phyloP scores from a whole-genome alignment of 2,329 filamentous ascomycete genomes.

The Ceratocystis lukuohia region DNA sequence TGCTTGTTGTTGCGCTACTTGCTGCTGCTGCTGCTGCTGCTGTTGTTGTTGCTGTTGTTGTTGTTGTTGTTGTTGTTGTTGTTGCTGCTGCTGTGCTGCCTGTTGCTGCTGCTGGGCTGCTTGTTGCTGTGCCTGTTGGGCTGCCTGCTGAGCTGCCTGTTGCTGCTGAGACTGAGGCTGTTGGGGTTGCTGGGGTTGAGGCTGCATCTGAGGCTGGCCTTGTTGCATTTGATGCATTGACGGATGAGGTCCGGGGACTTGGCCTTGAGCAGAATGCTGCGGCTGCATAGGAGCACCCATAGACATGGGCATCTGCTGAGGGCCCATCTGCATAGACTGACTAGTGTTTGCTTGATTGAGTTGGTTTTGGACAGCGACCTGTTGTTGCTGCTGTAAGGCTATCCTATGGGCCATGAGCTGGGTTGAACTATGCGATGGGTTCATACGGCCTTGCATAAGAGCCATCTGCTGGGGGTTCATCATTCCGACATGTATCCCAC shows the following conservation, averaged over 20 bases:
- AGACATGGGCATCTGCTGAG: conserved; percentile 26
- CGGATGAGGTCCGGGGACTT: conserved; percentile 27
- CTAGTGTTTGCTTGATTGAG: conserved; percentile 32
- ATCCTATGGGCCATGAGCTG: conserved; percentile 34
- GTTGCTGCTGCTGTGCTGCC: conserved; percentile 20
- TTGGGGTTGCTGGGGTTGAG: conserved; percentile 8
- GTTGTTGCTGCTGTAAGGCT: conserved; percentile 34
- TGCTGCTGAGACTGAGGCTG: conserved; percentile 26
- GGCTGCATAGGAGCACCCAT: conserved; percentile 21
- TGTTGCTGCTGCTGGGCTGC: conserved; percentile 26
- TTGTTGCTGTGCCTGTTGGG: neutral
- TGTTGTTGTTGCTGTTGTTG: conserved; percentile 29
- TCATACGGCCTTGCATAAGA: conserved; percentile 29
- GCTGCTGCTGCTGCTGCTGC: conserved; percentile 25
- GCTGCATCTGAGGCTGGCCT: conserved; percentile 7
- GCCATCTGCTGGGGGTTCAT: conserved; percentile 39
- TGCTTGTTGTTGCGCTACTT: conserved; percentile 25
- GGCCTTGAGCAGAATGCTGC: conserved; percentile 21
- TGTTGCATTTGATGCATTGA: conserved; percentile 25
- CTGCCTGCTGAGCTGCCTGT: conserved; percentile 4
- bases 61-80: conserved; percentile 29
- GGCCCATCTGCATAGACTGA: conserved; percentile 37
- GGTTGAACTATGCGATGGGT: conserved; percentile 23
- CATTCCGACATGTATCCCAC: conserved; percentile 41
- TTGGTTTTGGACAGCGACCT: conserved; percentile 25